These are phyloP conservation scores for Calonectria pseudoturangicola DNA, from an alignment of 2,329 filamentous ascomycete species.

Conservation along the genomic window DNA sequence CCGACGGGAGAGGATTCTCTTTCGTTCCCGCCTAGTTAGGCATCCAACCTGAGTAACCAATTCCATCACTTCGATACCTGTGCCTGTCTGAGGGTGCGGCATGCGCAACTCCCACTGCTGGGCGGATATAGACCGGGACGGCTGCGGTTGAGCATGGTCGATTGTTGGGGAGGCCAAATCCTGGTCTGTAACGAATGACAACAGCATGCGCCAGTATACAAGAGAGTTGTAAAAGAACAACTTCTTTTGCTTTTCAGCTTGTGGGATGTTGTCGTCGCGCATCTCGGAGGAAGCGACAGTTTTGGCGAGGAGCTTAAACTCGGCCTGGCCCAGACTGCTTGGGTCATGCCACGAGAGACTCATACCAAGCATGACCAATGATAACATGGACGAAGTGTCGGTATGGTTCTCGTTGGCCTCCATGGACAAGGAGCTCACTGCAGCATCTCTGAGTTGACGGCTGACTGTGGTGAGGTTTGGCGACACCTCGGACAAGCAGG, in stretches of 20 bases:
- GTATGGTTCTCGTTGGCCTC: constrained; percentile 67
- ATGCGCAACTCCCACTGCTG: constrained; percentile 45
- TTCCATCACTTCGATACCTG: constrained; percentile 50
- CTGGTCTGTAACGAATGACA: constrained; percentile 53
- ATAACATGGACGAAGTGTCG: constrained; percentile 73
- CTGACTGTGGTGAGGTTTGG: constrained; percentile 69
- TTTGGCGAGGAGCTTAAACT: constrained; percentile 47
- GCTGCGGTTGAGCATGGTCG: constrained; percentile 36
- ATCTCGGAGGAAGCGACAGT: constrained; percentile 40
- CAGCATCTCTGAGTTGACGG: constrained; percentile 65
- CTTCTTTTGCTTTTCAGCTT: constrained; percentile 49
- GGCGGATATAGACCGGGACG: constrained; percentile 35
- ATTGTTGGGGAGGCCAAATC: constrained; percentile 30
- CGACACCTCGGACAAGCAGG: constrained; percentile 72
- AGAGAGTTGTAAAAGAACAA: constrained; percentile 55
- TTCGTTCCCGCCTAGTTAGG: constrained; percentile 50
- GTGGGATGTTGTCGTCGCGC: constrained; percentile 9
- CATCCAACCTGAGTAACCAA: constrained; percentile 53
- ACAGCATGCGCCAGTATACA: constrained; percentile 54
- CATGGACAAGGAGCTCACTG: constrained; percentile 70
- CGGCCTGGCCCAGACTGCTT: constrained; percentile 66
- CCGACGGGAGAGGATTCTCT: constrained; percentile 47
- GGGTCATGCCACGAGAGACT: constrained; percentile 77
- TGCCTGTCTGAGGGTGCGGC: constrained; percentile 55
- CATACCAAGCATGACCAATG: constrained; percentile 74